These are phyloP conservation scores for Ceratobasidium theobromae DNA, from an alignment of 1,284 basidiomycete genomes.

Conservation along the genomic window DNA sequence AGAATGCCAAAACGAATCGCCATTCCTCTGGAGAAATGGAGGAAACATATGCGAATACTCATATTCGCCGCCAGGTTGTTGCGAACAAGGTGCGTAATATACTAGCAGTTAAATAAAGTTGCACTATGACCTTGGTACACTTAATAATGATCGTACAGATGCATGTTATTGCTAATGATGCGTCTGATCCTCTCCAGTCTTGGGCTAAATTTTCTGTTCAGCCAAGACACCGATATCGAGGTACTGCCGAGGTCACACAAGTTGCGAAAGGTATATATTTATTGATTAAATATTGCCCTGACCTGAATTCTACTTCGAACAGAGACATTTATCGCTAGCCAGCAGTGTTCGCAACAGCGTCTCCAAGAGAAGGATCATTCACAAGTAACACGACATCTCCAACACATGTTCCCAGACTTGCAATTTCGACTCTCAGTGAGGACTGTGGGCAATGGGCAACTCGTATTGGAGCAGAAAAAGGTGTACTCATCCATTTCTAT, in stretches of 20 bases:
- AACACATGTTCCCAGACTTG: background rate
- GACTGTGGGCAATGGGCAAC: background rate
- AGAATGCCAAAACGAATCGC: constrained; percentile 3
- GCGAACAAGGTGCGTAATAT: no score
- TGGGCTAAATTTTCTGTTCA: no score
- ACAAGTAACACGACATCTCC: constrained; percentile 1
- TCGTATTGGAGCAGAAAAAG: background rate
- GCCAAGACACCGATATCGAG: no score
- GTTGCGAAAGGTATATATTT: no score
- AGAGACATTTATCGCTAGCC: background rate
- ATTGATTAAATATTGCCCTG: no score
- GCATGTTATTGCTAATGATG: no score
- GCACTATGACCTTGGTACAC: background rate
- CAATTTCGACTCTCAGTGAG: constrained; percentile 8
- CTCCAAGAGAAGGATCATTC: background rate
- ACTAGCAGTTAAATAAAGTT: background rate
- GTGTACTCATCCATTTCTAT: background rate
- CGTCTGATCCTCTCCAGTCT: no score
- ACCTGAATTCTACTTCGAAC: no score
- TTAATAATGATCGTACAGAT: background rate
- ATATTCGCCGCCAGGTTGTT: constrained; percentile 13
- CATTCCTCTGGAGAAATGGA: constrained; percentile 4
- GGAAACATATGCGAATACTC: constrained; percentile 4
- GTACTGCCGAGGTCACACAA: no score
- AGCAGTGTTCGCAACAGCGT: background rate